A percentile compares a stretch with the other conserved stretches of the same genome.
phyloP scores from a whole-genome alignment of 2,329 filamentous ascomycete genomes.

The Ophiostoma australiae region DNA sequence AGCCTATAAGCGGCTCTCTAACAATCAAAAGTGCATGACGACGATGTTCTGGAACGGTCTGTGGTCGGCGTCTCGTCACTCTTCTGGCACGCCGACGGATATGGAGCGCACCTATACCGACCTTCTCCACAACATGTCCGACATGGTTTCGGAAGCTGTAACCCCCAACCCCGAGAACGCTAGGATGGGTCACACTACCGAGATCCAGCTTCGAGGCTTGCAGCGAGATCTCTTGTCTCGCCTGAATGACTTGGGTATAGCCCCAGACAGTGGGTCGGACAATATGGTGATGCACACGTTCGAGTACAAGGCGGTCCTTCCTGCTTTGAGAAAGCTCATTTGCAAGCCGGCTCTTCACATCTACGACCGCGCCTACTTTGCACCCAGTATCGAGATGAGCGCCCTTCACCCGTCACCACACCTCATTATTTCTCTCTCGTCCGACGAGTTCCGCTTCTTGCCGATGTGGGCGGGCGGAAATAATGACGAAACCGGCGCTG shows the following conservation, averaged over 20 bases:
- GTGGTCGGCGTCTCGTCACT: not conserved
- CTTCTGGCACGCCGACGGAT: not conserved
- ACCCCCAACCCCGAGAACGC: not conserved
- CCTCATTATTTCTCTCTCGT: constrained; percentile 48
- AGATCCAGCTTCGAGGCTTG: not conserved
- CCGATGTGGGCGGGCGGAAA: constrained; percentile 60
- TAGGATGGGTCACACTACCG: not conserved
- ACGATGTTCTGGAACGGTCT: not conserved
- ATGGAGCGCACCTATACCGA: not conserved
- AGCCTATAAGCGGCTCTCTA: not conserved
- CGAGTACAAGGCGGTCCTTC: not conserved
- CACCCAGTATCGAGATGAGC: not conserved
- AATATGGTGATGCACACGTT: not conserved
- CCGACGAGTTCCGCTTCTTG: constrained; percentile 56
- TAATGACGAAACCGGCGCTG: constrained; percentile 49
- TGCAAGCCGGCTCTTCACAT: not conserved
- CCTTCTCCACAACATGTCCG: not conserved
- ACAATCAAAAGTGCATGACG: constrained; percentile 3
- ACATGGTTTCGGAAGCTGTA: not conserved
- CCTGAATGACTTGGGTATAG: not conserved
- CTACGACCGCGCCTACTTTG: not conserved
- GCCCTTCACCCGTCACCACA: constrained; percentile 37
- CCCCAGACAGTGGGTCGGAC: not conserved
- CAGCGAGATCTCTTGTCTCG: not conserved
- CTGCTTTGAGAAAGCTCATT: not conserved